A percentile compares a stretch with the other conserved stretches of the same genome.
These are phyloP conservation scores for Cryptococcus maquisensis DNA, from an alignment of 1,284 basidiomycete species.

Conservation along the genomic window DNA sequence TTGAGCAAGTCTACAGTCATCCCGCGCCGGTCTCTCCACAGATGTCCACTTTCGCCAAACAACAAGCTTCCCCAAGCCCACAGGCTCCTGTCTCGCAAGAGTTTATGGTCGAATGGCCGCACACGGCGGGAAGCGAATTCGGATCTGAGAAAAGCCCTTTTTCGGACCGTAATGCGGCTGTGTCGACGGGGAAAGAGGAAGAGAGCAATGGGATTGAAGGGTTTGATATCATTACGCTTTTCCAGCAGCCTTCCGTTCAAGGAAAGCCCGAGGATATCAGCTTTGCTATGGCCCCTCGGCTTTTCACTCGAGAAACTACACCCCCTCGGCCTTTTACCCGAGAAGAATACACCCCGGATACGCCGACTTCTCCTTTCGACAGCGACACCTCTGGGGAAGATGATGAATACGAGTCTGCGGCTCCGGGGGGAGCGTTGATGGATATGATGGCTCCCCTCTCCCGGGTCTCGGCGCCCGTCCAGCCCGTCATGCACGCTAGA, in stretches of 20 bases:
- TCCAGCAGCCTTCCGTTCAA: no score
- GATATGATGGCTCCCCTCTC: background rate
- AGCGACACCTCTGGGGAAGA: background rate
- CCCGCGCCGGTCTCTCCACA: background rate
- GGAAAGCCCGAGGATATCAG: no score
- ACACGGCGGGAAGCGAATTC: background rate
- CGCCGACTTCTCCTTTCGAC: background rate
- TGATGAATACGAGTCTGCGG: background rate
- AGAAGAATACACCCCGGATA: background rate
- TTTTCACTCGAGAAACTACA: background rate
- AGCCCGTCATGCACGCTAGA: background rate
- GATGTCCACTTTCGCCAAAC: background rate
- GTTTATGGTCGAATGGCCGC: background rate
- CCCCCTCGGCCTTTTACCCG: background rate
- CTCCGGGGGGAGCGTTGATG: background rate
- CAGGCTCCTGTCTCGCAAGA: background rate
- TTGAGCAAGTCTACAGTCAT: background rate
- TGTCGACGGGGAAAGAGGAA: background rate
- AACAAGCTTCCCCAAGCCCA: background rate
- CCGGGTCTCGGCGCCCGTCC: background rate
- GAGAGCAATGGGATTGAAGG: no score
- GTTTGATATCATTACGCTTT: no score
- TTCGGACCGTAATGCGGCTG: background rate
- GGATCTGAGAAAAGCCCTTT: background rate
- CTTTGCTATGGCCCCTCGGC: no score